Evolutionary conservation across 257 asterid species (phyloP).

Genomic region (Eucommia ulmoides): DNA sequence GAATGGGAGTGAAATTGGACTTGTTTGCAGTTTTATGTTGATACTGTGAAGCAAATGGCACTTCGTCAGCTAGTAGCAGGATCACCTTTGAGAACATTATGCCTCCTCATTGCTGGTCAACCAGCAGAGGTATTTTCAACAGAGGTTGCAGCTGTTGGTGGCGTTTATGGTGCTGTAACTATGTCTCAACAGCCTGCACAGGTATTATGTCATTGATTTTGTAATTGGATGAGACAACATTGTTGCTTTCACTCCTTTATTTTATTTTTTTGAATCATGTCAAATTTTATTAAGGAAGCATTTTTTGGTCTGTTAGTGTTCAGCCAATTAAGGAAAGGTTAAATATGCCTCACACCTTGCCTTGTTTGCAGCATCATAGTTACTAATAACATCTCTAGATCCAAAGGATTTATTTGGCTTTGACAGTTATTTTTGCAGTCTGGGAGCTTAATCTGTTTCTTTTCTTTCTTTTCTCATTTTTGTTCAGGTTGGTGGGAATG

Average conservation of each 20-base stretch:
- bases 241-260: too few relatives aligned
- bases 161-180: constrained; percentile 34
- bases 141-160: constrained; percentile 30
- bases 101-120: constrained; percentile 85
- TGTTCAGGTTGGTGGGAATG: constrained; percentile 46
- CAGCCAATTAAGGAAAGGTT: not conserved
- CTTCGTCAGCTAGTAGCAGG: constrained; percentile 76
- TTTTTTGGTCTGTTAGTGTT: not conserved
- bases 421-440: not conserved
- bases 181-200: constrained; percentile 56
- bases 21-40: constrained; percentile 75
- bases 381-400: not conserved
- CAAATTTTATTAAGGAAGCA: too few relatives aligned
- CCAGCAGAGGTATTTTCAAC: constrained; percentile 82
- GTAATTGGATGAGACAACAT: constrained; percentile 3
- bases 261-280: too few relatives aligned
- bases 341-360: not conserved
- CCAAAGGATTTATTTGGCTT: not conserved
- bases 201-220: constrained; percentile 31
- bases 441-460: constrained; percentile 4
- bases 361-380: not conserved
- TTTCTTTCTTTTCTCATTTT: too few relatives aligned
- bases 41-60: constrained; percentile 91
- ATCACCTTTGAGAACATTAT: constrained; percentile 89
- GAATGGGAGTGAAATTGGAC: too few relatives aligned